Conservation (phyloP, 805 yeast species). For the Candida broadrunensis region DNA sequence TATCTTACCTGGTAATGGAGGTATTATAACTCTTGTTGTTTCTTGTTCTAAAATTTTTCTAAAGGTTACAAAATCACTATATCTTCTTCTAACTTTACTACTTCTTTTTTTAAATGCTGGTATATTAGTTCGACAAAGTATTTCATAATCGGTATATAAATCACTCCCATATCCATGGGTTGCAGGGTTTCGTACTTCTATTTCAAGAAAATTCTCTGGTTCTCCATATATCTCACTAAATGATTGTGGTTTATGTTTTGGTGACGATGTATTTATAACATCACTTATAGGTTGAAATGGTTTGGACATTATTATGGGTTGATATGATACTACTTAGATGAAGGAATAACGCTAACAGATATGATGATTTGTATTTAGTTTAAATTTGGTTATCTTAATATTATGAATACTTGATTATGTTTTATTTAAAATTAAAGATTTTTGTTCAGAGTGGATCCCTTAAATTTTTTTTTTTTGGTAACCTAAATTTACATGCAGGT, state of each 20-base stretch:
- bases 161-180: slow-evolving; percentile 66
- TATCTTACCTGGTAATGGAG: slow-evolving; percentile 89
- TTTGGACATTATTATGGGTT: slow-evolving; percentile 29
- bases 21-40: slow-evolving; percentile 75
- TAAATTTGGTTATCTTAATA: too few relatives aligned
- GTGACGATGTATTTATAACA: slow-evolving; percentile 27
- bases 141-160: slow-evolving; percentile 89
- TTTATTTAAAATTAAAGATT: too few relatives aligned
- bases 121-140: slow-evolving; percentile 83
- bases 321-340: too few relatives aligned
- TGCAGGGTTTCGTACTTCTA: slow-evolving; percentile 80
- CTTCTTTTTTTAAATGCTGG: slow-evolving; percentile 73
- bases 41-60: slow-evolving; percentile 73
- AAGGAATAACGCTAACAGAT: too few relatives aligned
- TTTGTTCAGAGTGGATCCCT: too few relatives aligned
- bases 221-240: slow-evolving; percentile 86
- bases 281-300: slow-evolving; percentile 45
- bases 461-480: too few relatives aligned
- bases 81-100: slow-evolving; percentile 77
- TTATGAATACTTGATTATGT: too few relatives aligned
- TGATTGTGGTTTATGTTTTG: slow-evolving; percentile 51
- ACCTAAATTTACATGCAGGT: too few relatives aligned
- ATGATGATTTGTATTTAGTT: too few relatives aligned
- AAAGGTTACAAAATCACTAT: slow-evolving; percentile 85
- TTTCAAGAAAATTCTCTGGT: slow-evolving; percentile 91